These are phyloP conservation scores for Neurospora tetraspora DNA, from an alignment of 495 filamentous ascomycete genomes.

Conservation along the genomic window DNA sequence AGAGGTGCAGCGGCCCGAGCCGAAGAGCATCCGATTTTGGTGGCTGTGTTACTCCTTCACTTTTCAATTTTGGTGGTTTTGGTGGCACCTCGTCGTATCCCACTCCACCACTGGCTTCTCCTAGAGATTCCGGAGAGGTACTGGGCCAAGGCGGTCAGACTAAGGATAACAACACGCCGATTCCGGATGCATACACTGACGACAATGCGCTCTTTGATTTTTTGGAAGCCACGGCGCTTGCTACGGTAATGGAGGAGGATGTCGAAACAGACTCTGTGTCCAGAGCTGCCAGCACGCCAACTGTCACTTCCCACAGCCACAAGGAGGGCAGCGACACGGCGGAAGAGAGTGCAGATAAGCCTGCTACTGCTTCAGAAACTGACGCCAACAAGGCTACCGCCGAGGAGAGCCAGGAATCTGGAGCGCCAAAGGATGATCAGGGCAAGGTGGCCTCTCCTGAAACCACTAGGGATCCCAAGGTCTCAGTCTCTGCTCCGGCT, in stretches of 20 bases:
- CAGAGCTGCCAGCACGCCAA: neutral
- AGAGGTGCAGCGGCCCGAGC: neutral
- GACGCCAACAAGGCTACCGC: neutral
- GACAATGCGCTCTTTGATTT: conserved; percentile 4
- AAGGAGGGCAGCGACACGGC: neutral
- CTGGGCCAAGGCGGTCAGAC: neutral
- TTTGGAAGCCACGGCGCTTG: neutral
- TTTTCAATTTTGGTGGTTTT: neutral
- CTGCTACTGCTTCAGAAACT: neutral
- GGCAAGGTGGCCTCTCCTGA: neutral
- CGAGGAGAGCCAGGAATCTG: neutral
- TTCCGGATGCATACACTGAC: neutral
- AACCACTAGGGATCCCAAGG: neutral
- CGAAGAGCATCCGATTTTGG: neutral
- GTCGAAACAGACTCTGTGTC: neutral
- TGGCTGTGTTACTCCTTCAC: neutral
- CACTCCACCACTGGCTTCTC: neutral
- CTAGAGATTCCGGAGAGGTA: neutral
- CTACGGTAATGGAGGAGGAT: neutral
- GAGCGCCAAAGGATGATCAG: neutral
- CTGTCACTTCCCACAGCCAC: neutral
- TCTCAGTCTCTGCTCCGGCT: neutral
- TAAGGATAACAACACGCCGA: neutral
- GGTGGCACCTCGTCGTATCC: neutral
- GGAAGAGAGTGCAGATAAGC: neutral